Evolutionary conservation across 2,329 filamentous ascomycete genomes (phyloP).

Genomic region (Nigrospora oryzae): DNA sequence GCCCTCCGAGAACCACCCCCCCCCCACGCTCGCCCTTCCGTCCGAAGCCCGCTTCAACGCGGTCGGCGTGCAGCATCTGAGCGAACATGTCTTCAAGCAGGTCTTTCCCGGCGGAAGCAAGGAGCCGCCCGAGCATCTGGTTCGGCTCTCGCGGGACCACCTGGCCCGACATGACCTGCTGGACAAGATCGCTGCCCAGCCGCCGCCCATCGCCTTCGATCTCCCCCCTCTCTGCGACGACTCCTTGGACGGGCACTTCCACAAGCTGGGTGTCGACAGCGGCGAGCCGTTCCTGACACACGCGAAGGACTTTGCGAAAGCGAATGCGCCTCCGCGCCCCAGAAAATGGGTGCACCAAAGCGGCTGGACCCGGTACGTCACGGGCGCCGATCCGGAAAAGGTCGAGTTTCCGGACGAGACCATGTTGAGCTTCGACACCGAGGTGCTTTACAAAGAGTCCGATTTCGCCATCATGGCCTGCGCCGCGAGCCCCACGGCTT

Average conservation of each 20-base stretch:
- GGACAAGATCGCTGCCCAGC: conserved; percentile 79
- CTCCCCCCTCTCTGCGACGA: conserved; percentile 70
- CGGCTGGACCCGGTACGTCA: conserved; percentile 90
- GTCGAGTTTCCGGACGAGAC: conserved; percentile 72
- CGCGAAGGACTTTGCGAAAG: conserved; percentile 65
- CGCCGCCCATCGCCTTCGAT: conserved; percentile 73
- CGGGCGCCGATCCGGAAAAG: conserved; percentile 60
- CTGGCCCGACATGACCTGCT: conserved; percentile 76
- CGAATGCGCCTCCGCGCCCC: conserved; percentile 50
- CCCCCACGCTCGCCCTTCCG: conserved; percentile 23
- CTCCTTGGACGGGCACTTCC: conserved; percentile 89
- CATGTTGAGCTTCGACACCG: conserved; percentile 88
- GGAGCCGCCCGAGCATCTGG: conserved; percentile 60
- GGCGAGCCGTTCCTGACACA: conserved; percentile 74
- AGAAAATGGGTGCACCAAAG: conserved; percentile 68
- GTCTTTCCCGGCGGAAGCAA: conserved; percentile 58
- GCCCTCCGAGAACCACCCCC: conserved; percentile 4
- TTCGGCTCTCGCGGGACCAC: conserved; percentile 75
- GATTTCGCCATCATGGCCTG: conserved; percentile 96
- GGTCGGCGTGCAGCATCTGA: conserved; percentile 91
- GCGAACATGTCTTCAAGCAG: conserved; percentile 72
- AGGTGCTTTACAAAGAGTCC: conserved; percentile 92
- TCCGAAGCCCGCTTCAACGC: conserved; percentile 73
- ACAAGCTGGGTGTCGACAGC: conserved; percentile 76
- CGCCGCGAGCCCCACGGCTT: conserved; percentile 77